Evolutionary conservation across 352 stramenopile genomes (phyloP), one percentile per base, ranked within the genome.

Genomic region (Phytophthora chlamydospora): DNA sequence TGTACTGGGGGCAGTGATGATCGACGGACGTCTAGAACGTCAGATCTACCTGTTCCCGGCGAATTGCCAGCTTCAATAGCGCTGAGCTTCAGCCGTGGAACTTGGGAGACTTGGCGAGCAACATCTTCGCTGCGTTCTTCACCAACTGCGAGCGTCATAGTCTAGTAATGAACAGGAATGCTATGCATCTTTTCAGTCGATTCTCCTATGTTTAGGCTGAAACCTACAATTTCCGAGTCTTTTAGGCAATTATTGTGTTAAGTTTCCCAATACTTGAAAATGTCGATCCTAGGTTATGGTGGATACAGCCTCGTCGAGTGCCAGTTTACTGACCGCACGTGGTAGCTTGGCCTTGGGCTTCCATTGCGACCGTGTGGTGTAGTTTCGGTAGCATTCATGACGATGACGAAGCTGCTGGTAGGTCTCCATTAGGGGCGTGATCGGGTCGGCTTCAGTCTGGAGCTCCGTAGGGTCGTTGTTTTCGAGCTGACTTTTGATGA

Each of bases 321-420:
- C 19, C 4, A 27, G 4, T 14, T 59, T 58, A 40, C 58, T 72
- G 19, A 45, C 57, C 0, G 14, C n/a, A 3, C 40, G 49, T 33
- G 36, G n/a, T 3, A 58, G 39, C 38, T 59, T 65, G 17, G 5
- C 6, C 17, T 61, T 64, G 2, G 45, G 11, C 21, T 73, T 73
- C 76, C 75, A 89, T 31, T 78, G 52, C 16, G 78, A 87, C 6
- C 78, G 76, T 36, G 80, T 66, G 9, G 42, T 67, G 35, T 58
- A 73, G 19, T 76, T 61, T 2, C 68, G 66, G 24, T 80, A 90
- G 50, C 81, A 89, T 62, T 85, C 75, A 27, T 90, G 78, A 16
- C 55, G 75, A 57, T 89, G 81, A 5, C 29, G 66, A 14, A 90
- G 64, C 9, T 67, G 66, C 32, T 68, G 53, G 16, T 85, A 88